Percentiles rank a stretch among this genome's conserved stretches.
Conservation (phyloP, 345 rosid species). For the Schrenkiella parvula region DNA sequence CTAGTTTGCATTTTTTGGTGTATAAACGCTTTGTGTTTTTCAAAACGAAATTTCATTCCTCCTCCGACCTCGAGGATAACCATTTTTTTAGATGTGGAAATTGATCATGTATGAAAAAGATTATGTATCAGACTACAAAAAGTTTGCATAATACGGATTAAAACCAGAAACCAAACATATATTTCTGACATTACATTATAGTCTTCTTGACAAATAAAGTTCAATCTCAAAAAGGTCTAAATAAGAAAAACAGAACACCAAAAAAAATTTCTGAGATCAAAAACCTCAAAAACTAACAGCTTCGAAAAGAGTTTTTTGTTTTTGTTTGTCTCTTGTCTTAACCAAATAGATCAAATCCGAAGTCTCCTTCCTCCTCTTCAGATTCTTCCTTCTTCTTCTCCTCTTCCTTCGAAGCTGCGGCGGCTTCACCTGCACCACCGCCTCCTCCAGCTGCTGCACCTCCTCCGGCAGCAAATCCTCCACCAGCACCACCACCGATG, state of each 20-base stretch:
- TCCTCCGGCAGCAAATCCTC: constrained; percentile 48
- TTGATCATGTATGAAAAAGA: not conserved
- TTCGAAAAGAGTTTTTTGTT: not conserved
- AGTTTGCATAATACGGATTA: not conserved
- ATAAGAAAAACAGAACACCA: not conserved
- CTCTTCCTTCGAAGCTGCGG: constrained; percentile 46
- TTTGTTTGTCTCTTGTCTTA: constrained; percentile 21
- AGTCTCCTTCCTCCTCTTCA: constrained; percentile 61
- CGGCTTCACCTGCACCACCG: constrained; percentile 43
- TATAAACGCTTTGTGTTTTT: not conserved
- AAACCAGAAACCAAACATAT: constrained; percentile 18
- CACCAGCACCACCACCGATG: constrained; percentile 45
- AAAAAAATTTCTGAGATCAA: not conserved
- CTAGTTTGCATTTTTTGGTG: not conserved
- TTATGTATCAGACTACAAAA: not conserved
- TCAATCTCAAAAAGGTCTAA: not conserved
- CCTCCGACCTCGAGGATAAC: too few relatives aligned
- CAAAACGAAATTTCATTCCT: not conserved
- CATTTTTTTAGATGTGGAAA: not conserved
- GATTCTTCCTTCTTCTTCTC: constrained; percentile 62
- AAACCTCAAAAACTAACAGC: not conserved
- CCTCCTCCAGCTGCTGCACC: constrained; percentile 47
- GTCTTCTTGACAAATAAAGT: not conserved
- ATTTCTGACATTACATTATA: constrained; percentile 15
- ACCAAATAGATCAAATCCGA: constrained; percentile 71